Conservation (phyloP, 148 eudicot genomes). For the Amaranthus cruentus region DNA sequence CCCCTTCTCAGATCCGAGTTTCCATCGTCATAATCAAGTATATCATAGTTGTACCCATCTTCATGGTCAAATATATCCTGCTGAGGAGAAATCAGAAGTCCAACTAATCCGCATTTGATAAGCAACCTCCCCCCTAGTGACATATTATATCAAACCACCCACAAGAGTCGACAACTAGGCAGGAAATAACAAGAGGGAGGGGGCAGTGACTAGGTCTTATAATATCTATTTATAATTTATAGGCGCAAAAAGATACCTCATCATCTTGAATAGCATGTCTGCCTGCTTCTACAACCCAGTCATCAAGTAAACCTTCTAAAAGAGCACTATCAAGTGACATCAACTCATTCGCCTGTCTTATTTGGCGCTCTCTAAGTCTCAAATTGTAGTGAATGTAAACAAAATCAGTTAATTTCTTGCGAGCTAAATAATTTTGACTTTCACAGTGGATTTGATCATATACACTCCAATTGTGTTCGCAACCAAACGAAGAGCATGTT, state of each 20-base stretch:
- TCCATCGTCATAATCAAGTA: slow-evolving; percentile 61
- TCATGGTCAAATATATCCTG: slow-evolving; percentile 59
- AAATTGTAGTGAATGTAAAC: slow-evolving; percentile 75
- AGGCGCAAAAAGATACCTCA: slow-evolving; percentile 47
- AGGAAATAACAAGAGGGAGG: neutral
- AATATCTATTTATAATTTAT: neutral
- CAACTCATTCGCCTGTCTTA: slow-evolving; percentile 42
- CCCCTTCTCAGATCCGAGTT: slow-evolving; percentile 41
- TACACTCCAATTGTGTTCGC: slow-evolving; percentile 83
- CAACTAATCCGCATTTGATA: slow-evolving; percentile 8
- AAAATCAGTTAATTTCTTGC: slow-evolving; percentile 63
- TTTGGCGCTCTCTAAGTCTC: slow-evolving; percentile 81
- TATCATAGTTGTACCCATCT: slow-evolving; percentile 59
- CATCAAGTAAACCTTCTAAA: slow-evolving; percentile 64
- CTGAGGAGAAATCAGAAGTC: slow-evolving; percentile 12
- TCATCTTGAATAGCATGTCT: slow-evolving; percentile 56
- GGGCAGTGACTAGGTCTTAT: neutral
- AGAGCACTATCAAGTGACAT: slow-evolving; percentile 58
- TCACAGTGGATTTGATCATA: slow-evolving; percentile 61
- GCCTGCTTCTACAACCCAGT: slow-evolving; percentile 71
- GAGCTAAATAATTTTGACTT: slow-evolving; percentile 55
- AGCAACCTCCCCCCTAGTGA: neutral
- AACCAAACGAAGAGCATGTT: slow-evolving; percentile 78
- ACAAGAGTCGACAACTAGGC: neutral
- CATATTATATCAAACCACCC: neutral